These are phyloP conservation scores for Wallacemonas sp. DNA, from an alignment of 208 protist species.

Conservation along the genomic window DNA sequence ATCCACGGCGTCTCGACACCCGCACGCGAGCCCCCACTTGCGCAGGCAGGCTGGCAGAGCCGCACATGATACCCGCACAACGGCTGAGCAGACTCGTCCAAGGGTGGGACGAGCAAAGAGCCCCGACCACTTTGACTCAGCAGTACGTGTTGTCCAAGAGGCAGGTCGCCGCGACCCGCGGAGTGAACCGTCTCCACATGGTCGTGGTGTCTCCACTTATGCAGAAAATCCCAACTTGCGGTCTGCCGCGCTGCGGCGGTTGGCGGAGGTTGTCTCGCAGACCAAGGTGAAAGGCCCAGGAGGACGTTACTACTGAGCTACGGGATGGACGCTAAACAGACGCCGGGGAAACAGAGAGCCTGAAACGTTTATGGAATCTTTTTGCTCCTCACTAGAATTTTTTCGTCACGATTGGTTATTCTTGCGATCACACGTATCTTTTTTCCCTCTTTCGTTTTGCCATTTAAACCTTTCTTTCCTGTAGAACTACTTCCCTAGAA, in stretches of 20 bases:
- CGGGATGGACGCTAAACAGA: too few species aligned
- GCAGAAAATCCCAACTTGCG: conserved; percentile 30
- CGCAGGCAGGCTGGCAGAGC: too few species aligned
- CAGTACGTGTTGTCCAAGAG: conserved; percentile 10
- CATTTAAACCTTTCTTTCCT: not conserved
- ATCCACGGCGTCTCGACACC: too few species aligned
- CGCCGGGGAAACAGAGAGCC: too few species aligned
- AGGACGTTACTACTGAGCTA: conserved; percentile 9
- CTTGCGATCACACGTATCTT: not conserved
- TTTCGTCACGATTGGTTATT: conserved; percentile 3
- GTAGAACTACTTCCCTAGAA: not conserved
- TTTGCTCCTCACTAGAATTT: too few species aligned
- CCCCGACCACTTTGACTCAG: conserved; percentile 11
- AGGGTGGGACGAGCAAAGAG: not conserved
- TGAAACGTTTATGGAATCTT: too few species aligned
- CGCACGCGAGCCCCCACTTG: too few species aligned
- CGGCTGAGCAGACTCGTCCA: not conserved
- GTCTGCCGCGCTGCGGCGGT: conserved; percentile 36
- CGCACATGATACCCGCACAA: too few species aligned
- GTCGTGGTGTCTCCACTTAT: not conserved
- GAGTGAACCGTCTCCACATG: not conserved
- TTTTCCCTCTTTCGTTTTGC: not conserved
- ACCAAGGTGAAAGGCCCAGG: conserved; percentile 42
- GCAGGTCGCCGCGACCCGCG: not conserved
- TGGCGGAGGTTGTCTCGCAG: conserved; percentile 65